These are phyloP conservation scores for Calonectria multiphialidica DNA, from an alignment of 2,329 filamentous ascomycete genomes.

Conservation along the genomic window DNA sequence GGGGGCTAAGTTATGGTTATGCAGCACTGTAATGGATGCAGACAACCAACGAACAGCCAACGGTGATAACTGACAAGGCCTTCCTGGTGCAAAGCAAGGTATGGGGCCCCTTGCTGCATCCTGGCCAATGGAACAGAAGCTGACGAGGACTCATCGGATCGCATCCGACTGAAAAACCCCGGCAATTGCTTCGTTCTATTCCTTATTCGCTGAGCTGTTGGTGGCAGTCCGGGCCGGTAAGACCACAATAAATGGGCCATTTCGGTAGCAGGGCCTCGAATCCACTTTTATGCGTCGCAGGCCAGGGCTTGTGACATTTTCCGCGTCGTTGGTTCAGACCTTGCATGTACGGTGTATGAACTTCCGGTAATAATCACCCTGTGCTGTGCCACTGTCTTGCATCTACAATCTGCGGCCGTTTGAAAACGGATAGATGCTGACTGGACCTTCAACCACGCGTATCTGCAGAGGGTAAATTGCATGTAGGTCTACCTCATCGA, in stretches of 20 bases:
- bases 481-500: too few species aligned
- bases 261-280: background rate
- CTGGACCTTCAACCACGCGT: background rate
- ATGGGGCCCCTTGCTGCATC: background rate
- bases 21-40: background rate
- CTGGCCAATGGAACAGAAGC: background rate
- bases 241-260: background rate
- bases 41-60: background rate
- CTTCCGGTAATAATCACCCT: background rate
- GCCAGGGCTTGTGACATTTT: background rate
- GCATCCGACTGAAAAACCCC: background rate
- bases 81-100: background rate
- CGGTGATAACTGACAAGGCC: background rate
- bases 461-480: background rate
- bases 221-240: background rate
- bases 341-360: constrained; percentile 2
- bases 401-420: background rate
- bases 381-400: constrained; percentile 1
- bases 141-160: background rate
- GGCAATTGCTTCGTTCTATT: background rate
- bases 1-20: background rate
- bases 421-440: background rate
- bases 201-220: background rate
- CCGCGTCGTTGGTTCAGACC: background rate
- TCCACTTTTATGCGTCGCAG: background rate